A percentile compares a stretch with the other conserved stretches of the same genome.
These are phyloP conservation scores for Alternaria arbusti DNA, from an alignment of 2,329 filamentous ascomycete genomes.

Conservation along the genomic window DNA sequence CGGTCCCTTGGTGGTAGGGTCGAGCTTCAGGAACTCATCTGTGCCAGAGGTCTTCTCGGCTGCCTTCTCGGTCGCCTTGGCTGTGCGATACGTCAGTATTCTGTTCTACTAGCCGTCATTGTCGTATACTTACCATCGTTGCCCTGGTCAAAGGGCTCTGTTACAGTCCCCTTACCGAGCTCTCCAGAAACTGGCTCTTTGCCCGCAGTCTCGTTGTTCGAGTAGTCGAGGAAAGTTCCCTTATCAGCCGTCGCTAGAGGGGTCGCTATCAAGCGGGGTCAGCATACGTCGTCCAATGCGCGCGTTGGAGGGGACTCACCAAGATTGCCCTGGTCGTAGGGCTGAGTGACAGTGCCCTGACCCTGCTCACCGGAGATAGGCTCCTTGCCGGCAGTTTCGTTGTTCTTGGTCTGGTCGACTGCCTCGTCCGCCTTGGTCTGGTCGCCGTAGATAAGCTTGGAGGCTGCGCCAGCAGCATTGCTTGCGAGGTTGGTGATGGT, in stretches of 20 bases:
- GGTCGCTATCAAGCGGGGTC: slow-evolving; percentile 15
- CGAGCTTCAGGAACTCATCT: slow-evolving; percentile 23
- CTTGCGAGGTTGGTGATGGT: slow-evolving; percentile 46
- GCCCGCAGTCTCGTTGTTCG: slow-evolving; percentile 47
- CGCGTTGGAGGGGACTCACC: slow-evolving; percentile 47
- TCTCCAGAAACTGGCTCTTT: slow-evolving; percentile 77
- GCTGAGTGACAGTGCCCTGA: slow-evolving; percentile 70
- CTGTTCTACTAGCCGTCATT: not conserved
- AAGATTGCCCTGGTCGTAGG: slow-evolving; percentile 78
- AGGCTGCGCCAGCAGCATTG: slow-evolving; percentile 34
- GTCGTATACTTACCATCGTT: slow-evolving; percentile 54
- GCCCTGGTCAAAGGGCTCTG: slow-evolving; percentile 80
- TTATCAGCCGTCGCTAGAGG: slow-evolving; percentile 19
- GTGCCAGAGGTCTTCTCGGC: slow-evolving; percentile 7
- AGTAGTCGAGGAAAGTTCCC: slow-evolving; percentile 10
- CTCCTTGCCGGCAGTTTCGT: slow-evolving; percentile 59
- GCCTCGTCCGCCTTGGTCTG: slow-evolving; percentile 17
- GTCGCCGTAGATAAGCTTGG: slow-evolving; percentile 49
- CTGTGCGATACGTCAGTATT: slow-evolving; percentile 4
- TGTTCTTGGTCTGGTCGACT: slow-evolving; percentile 41
- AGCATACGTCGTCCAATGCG: slow-evolving; percentile 1
- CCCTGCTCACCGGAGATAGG: slow-evolving; percentile 75
- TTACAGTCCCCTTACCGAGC: slow-evolving; percentile 68
- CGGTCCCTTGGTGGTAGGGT: slow-evolving; percentile 14
- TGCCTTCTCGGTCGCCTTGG: slow-evolving; percentile 8